Evolutionary conservation across 805 yeast genomes (phyloP).

Genomic region (Candida sphagnicola): DNA sequence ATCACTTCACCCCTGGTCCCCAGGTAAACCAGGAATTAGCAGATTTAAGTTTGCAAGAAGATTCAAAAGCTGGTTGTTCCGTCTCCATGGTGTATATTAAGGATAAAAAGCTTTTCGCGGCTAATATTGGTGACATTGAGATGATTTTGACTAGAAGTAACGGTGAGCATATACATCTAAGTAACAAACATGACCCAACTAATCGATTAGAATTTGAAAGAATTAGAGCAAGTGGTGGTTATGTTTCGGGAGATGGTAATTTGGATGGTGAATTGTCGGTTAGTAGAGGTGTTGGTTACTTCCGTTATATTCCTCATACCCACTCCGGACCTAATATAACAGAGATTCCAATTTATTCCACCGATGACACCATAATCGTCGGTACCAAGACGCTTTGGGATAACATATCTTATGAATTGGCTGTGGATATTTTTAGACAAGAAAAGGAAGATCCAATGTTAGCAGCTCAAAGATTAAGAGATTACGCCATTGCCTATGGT

Average conservation of each 20-base stretch:
- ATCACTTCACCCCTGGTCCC: constrained; percentile 36
- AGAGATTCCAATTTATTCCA: constrained; percentile 52
- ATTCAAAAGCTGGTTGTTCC: constrained; percentile 77
- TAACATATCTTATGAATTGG: constrained; percentile 72
- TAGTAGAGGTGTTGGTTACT: constrained; percentile 90
- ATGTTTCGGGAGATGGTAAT: constrained; percentile 78
- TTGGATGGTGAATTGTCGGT: constrained; percentile 79
- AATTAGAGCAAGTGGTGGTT: constrained; percentile 88
- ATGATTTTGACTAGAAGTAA: constrained; percentile 74
- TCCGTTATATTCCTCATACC: constrained; percentile 79
- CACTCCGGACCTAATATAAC: constrained; percentile 83
- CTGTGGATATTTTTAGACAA: constrained; percentile 85
- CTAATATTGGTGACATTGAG: constrained; percentile 89
- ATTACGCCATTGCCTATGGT: constrained; percentile 92
- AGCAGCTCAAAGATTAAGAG: constrained; percentile 91
- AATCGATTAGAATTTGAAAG: constrained; percentile 74
- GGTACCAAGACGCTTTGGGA: constrained; percentile 89
- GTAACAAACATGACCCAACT: constrained; percentile 83
- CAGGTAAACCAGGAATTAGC: constrained; percentile 21
- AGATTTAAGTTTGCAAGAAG: constrained; percentile 57
- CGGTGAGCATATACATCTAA: constrained; percentile 73
- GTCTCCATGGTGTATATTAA: constrained; percentile 77
- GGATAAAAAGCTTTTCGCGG: constrained; percentile 67
- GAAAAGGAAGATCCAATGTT: constrained; percentile 78
- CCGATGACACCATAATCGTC: constrained; percentile 81